Percentiles rank a stretch among this genome's conserved stretches.
These are phyloP conservation scores for Smittium mucronatum DNA, from an alignment of 371 early-diverging fungal genomes.

Conservation along the genomic window DNA sequence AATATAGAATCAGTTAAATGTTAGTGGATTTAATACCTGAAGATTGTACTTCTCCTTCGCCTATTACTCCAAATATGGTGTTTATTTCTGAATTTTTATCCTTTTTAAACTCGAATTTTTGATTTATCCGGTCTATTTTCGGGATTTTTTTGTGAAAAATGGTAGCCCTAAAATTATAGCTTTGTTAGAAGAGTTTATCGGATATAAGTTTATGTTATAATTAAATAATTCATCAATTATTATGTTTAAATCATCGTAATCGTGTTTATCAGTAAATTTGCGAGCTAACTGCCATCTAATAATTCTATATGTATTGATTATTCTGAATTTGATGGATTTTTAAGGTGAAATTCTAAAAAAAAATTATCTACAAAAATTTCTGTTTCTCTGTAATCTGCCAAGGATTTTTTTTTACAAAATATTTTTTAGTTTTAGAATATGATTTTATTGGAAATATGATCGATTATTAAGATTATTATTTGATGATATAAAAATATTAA, in stretches of 20 bases:
- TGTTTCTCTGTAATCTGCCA: background rate
- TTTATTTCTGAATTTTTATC: background rate
- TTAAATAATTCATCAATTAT: background rate
- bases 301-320: background rate
- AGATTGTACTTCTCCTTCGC: background rate
- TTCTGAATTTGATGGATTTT: background rate
- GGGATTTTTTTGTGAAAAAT: background rate
- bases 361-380: background rate
- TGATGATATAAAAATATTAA: background rate
- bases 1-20: background rate
- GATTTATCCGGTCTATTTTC: conserved; percentile 5
- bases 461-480: background rate
- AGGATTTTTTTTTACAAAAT: background rate
- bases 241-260: background rate
- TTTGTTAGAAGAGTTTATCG: conserved; percentile 5
- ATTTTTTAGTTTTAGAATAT: background rate
- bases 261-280: conserved; percentile 1
- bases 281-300: background rate
- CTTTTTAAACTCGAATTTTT: background rate
- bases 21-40: background rate
- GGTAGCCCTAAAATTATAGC: conserved; percentile 9
- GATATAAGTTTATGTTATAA: background rate
- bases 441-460: conserved; percentile 6
- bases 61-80: background rate
- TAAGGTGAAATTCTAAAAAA: background rate